Conservation (phyloP, 139 green algal species). For the Haematococcus sp. region DNA sequence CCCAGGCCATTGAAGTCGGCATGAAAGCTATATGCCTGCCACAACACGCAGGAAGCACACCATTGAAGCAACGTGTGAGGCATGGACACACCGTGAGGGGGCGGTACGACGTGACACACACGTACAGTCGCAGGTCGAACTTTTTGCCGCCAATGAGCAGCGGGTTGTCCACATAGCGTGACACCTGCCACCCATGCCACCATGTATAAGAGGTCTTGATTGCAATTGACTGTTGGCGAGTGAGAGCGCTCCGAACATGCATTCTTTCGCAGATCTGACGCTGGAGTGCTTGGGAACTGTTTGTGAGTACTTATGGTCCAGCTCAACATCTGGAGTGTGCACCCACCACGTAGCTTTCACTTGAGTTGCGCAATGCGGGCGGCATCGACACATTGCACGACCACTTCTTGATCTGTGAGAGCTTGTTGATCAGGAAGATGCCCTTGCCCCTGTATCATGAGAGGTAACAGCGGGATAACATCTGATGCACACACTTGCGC, state of each 20-base stretch:
- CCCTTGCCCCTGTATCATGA: slow-evolving; percentile 48
- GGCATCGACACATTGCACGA: slow-evolving; percentile 23
- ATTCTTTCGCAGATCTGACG: background rate
- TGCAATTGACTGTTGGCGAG: background rate
- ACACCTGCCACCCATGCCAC: slow-evolving; percentile 15
- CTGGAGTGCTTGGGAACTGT: background rate
- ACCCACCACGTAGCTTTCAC: slow-evolving; percentile 57
- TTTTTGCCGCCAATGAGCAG: slow-evolving; percentile 65
- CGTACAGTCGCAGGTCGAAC: slow-evolving; percentile 76
- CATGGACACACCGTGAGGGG: slow-evolving; percentile 36
- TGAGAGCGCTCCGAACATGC: background rate
- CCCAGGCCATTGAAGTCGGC: too few species aligned
- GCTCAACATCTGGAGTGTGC: too few species aligned
- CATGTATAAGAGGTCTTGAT: too few species aligned
- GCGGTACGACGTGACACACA: slow-evolving; percentile 58
- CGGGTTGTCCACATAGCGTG: slow-evolving; percentile 59
- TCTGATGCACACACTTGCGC: too few species aligned
- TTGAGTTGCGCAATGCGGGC: slow-evolving; percentile 27
- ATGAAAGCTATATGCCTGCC: background rate
- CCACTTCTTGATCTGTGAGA: slow-evolving; percentile 66
- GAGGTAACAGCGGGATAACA: too few species aligned
- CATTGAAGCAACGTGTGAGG: background rate
- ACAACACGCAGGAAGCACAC: slow-evolving; percentile 10
- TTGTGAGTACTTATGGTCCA: too few species aligned
- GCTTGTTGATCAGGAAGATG: slow-evolving; percentile 84